Percentiles rank a stretch among this genome's conserved stretches.
phyloP scores from a whole-genome alignment of 2,329 filamentous ascomycete genomes.

The Lasiodiplodia citricola region DNA sequence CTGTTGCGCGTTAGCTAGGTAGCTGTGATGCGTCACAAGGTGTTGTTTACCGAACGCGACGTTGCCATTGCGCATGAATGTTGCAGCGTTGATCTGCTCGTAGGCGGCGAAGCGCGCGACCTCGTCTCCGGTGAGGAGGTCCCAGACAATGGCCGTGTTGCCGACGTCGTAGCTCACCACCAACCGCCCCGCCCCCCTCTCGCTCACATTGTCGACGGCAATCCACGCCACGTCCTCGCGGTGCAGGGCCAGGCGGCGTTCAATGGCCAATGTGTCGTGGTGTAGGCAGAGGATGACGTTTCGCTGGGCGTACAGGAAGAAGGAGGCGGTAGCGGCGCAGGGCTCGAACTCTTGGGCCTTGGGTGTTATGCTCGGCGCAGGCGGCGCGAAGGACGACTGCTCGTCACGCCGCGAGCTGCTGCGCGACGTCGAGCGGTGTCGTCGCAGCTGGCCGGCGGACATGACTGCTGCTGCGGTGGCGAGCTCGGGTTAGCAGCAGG shows the following conservation, averaged over 20 bases:
- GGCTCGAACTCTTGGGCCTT: constrained; percentile 71
- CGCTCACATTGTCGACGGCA: constrained; percentile 88
- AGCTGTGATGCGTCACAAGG: not conserved
- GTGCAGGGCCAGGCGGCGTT: constrained; percentile 84
- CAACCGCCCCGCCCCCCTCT: constrained; percentile 79
- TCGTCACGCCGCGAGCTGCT: constrained; percentile 43
- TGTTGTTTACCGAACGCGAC: constrained; percentile 83
- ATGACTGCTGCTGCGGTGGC: constrained; percentile 40
- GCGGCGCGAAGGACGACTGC: constrained; percentile 36
- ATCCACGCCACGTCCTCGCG: constrained; percentile 82
- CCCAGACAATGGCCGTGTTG: constrained; percentile 95
- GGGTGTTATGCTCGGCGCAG: constrained; percentile 51
- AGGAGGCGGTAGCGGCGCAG: constrained; percentile 86
- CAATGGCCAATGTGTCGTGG: constrained; percentile 89
- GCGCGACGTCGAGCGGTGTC: constrained; percentile 50
- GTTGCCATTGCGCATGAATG: constrained; percentile 97
- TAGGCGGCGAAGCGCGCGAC: constrained; percentile 92
- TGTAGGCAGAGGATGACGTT: constrained; percentile 84
- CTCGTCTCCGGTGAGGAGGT: constrained; percentile 88
- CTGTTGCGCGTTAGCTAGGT: constrained; percentile 52
- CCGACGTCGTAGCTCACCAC: constrained; percentile 93
- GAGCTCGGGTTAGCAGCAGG: constrained; percentile 35
- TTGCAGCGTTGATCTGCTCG: constrained; percentile 80
- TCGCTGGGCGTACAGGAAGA: constrained; percentile 87
- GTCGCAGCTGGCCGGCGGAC: constrained; percentile 49